Evolutionary conservation across 768 basidiomycete species (phyloP).

Genomic region (Trametes coccinea): DNA sequence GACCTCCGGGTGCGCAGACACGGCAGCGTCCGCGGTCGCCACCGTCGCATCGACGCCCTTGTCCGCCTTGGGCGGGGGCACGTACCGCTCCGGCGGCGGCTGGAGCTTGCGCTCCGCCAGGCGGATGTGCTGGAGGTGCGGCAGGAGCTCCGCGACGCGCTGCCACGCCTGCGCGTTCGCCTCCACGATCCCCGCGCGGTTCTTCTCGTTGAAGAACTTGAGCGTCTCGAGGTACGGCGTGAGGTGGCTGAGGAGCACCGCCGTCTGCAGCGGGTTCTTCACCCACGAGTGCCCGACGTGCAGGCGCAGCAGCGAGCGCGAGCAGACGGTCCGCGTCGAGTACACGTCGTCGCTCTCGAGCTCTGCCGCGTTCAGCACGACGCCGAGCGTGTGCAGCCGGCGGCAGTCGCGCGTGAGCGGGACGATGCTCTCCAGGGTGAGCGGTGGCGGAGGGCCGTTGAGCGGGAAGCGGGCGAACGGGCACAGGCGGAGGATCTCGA

Average conservation of each 20-base stretch:
- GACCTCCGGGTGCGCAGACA: conserved; percentile 42
- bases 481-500: conserved; percentile 69
- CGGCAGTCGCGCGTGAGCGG: conserved; percentile 58
- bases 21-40: conserved; percentile 40
- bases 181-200: conserved; percentile 68
- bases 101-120: conserved; percentile 54
- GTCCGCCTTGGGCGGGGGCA: conserved; percentile 36
- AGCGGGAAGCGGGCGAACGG: conserved; percentile 66
- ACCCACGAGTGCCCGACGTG: conserved; percentile 78
- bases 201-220: conserved; percentile 80
- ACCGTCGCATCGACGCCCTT: conserved; percentile 57
- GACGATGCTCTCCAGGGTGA: conserved; percentile 65
- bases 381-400: conserved; percentile 62
- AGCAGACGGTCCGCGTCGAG: conserved; percentile 50
- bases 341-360: conserved; percentile 47
- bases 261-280: conserved; percentile 64
- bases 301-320: conserved; percentile 65
- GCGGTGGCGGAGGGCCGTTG: conserved; percentile 49
- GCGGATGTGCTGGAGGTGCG: conserved; percentile 71
- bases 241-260: conserved; percentile 75
- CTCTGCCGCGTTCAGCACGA: conserved; percentile 60
- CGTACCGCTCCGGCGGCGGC: conserved; percentile 28
- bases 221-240: conserved; percentile 69
- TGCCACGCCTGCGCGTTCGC: conserved; percentile 70
- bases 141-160: conserved; percentile 63